Evolutionary conservation across 2,329 filamentous ascomycete genomes (phyloP).

Genomic region (Clarireedia sp.): DNA sequence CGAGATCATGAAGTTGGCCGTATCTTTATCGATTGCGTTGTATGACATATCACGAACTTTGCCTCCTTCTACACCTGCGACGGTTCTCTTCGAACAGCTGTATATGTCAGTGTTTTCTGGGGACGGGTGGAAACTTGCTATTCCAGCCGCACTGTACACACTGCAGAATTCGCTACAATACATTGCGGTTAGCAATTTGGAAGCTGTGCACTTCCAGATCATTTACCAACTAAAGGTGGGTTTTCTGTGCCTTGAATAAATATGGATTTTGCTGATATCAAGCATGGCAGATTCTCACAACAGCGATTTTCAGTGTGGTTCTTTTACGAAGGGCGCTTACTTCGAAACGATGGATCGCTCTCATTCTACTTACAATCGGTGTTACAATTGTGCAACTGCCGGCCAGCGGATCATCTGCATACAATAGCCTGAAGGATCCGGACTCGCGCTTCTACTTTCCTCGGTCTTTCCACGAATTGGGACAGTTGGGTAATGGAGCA

Average conservation of each 20-base stretch:
- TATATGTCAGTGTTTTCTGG: slow-evolving; percentile 75
- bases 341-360: slow-evolving; percentile 67
- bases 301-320: slow-evolving; percentile 76
- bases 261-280: slow-evolving; percentile 10
- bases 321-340: slow-evolving; percentile 67
- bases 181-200: slow-evolving; percentile 80
- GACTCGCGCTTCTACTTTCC: slow-evolving; percentile 56
- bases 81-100: slow-evolving; percentile 72
- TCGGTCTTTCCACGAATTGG: slow-evolving; percentile 69
- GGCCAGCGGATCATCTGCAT: slow-evolving; percentile 45
- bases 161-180: slow-evolving; percentile 93
- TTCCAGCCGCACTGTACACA: slow-evolving; percentile 83
- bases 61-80: slow-evolving; percentile 71
- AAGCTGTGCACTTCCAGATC: slow-evolving; percentile 88
- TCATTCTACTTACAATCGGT: slow-evolving; percentile 72
- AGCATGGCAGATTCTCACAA: slow-evolving; percentile 62
- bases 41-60: slow-evolving; percentile 76
- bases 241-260: not conserved
- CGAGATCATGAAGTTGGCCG: slow-evolving; percentile 81
- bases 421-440: slow-evolving; percentile 56
- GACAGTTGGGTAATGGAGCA: slow-evolving; percentile 50
- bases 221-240: slow-evolving; percentile 82
- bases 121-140: slow-evolving; percentile 90
- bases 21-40: slow-evolving; percentile 79
- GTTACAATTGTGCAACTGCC: slow-evolving; percentile 82